These are phyloP conservation scores for Sutorius eximius DNA, from an alignment of 1,284 basidiomycete species.

Conservation along the genomic window DNA sequence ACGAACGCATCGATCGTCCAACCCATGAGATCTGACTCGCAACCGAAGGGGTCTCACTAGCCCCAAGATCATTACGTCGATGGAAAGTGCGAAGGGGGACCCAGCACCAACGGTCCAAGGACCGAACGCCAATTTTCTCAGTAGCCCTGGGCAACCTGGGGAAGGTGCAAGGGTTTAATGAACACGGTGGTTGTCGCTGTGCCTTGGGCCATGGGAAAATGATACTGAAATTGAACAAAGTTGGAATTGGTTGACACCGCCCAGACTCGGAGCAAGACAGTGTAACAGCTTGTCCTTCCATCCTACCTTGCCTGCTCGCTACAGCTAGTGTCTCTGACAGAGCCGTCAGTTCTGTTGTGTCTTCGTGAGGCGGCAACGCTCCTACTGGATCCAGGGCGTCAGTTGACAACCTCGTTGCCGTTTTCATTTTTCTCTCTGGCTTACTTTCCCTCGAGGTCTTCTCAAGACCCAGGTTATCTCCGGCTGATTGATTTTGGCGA, in stretches of 20 bases:
- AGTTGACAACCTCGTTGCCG: slow-evolving; percentile 5
- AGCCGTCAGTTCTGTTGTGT: background rate
- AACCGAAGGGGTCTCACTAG: background rate
- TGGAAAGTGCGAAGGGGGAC: background rate
- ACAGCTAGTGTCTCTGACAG: background rate
- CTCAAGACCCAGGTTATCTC: slow-evolving; percentile 19
- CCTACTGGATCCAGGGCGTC: background rate
- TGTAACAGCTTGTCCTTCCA: slow-evolving; percentile 5
- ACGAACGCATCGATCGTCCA: slow-evolving; percentile 2
- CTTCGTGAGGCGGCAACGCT: background rate
- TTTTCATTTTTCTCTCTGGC: slow-evolving; percentile 8
- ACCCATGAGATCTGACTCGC: background rate
- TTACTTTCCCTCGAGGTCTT: slow-evolving; percentile 19
- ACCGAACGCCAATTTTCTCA: background rate
- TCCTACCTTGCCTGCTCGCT: background rate
- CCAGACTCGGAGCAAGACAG: slow-evolving; percentile 7
- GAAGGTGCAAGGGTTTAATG: background rate
- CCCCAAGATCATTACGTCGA: too few relatives aligned
- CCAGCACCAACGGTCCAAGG: background rate
- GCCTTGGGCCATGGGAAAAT: slow-evolving; percentile 20
- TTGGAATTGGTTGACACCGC: slow-evolving; percentile 23
- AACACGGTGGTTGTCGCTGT: background rate
- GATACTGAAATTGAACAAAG: slow-evolving; percentile 18
- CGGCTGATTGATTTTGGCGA: slow-evolving; percentile 30
- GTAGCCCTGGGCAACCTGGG: background rate